Conservation (phyloP, 345 rosid genomes). For the Hypericum androsaemum region DNA sequence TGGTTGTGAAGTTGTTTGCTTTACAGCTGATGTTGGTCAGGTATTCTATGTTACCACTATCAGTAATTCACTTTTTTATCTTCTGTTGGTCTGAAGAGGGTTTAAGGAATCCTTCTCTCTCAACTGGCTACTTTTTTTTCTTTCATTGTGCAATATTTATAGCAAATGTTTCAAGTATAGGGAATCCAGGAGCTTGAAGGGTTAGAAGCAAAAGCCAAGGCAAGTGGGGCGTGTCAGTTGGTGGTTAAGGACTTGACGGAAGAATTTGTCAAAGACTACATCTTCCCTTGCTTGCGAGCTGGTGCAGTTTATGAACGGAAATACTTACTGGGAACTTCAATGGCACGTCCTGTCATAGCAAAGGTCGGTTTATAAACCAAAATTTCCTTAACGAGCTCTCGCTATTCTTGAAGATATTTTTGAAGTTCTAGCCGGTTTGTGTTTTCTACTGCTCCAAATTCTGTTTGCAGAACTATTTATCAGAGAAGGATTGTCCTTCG, state of each 20-base stretch:
- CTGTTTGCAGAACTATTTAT: too few relatives aligned
- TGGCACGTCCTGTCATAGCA: constrained; percentile 98
- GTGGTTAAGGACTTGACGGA: constrained; percentile 84
- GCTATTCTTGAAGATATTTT: too few relatives aligned
- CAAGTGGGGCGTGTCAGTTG: constrained; percentile 91
- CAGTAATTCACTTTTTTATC: background rate
- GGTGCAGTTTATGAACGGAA: constrained; percentile 91
- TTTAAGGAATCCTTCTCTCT: background rate
- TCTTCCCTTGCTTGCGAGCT: constrained; percentile 86
- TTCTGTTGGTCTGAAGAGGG: background rate
- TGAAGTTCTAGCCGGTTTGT: too few relatives aligned
- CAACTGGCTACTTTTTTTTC: background rate
- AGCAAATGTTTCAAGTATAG: constrained; percentile 27
- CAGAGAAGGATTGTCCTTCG: too few relatives aligned
- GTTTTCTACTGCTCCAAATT: too few relatives aligned
- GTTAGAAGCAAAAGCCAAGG: constrained; percentile 83
- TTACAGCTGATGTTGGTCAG: constrained; percentile 98
- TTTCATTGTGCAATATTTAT: background rate
- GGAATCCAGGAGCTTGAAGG: constrained; percentile 86
- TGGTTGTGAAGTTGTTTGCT: constrained; percentile 99
- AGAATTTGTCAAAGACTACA: constrained; percentile 82
- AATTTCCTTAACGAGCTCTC: too few relatives aligned
- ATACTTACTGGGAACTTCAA: constrained; percentile 91
- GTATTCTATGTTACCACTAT: constrained; percentile 25
- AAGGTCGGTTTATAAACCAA: constrained; percentile 53